Percentiles rank a stretch among this genome's conserved stretches.
Conservation (phyloP, 352 stramenopile species). For the Globisporangium rhizosaccharum region DNA sequence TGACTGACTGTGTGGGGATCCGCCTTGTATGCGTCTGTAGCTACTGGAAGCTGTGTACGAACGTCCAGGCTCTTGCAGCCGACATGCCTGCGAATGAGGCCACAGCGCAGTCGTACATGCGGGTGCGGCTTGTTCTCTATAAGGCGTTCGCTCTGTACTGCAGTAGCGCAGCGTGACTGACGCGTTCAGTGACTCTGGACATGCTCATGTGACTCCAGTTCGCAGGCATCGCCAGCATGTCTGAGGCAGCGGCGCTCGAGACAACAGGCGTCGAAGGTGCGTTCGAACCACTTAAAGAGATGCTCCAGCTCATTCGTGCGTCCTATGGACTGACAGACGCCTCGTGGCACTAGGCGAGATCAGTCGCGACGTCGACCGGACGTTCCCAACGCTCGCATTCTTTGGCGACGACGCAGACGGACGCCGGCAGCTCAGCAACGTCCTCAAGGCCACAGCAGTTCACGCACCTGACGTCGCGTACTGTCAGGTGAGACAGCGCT, state of each 20-base stretch:
- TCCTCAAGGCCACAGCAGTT: constrained; percentile 60
- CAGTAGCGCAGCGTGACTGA: background rate
- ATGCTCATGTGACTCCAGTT: background rate
- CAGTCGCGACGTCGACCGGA: constrained; percentile 61
- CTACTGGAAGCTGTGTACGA: constrained; percentile 31
- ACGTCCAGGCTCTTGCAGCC: constrained; percentile 23
- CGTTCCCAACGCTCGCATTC: constrained; percentile 53
- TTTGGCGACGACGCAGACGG: constrained; percentile 49
- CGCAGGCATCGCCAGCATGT: constrained; percentile 35
- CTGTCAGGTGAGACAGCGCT: constrained; percentile 45
- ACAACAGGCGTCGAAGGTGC: constrained; percentile 61
- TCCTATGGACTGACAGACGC: background rate
- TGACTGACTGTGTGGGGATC: background rate
- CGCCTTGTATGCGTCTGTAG: constrained; percentile 13
- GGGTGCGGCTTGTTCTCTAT: constrained; percentile 12
- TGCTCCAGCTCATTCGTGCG: background rate
- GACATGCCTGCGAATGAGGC: constrained; percentile 5
- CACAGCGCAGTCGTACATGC: constrained; percentile 21
- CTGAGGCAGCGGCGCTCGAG: constrained; percentile 31
- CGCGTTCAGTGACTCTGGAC: background rate
- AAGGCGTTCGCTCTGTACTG: background rate
- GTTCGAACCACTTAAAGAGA: background rate
- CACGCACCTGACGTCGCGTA: constrained; percentile 62
- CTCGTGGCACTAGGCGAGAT: constrained; percentile 48
- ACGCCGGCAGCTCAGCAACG: constrained; percentile 51